Base-by-base conservation (phyloP, 495 filamentous ascomycete genomes). In the Endocarpon pusillum region DNA sequence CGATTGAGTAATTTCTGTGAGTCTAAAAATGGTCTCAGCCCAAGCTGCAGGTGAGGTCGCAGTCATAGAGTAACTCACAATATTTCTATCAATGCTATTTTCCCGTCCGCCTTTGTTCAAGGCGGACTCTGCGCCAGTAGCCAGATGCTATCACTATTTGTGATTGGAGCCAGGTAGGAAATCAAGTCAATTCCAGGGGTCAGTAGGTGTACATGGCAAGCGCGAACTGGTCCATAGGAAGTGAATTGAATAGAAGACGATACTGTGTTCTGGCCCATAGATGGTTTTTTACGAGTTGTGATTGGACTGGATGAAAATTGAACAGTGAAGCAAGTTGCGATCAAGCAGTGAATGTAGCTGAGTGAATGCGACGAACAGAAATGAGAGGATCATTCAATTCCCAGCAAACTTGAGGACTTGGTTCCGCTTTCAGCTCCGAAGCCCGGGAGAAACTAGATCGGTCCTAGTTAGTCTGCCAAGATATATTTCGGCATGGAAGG, bases 21-120 rank as follows among this genome's bases (percentile, higher is more conserved):
- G 12, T 25, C 23, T 8, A 25, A 25, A 25, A 25, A 8, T 25
- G 8, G 8, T 8, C 12, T 8, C 12, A 25, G 8, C 12, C 23
- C 8, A 25, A 25, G 23, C 23, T 8, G 23, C 12, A 25, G 8
- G 8, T 8, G 8, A 8, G 8, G 23, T 17, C 28, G 12, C 5
- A 31, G 12, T 15, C 5, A 4, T 6, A 31, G 28, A 31, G 12
- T 15, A 17, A 31, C 28, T 31, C 28, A 31, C 23, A 25, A 12
- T 12, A 32, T 7, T 10, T 22, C 33, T 20, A 25, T 44, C 29
- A 36, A 22, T 16, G 10, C 22, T 23, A 33, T 32, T 54, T 67
- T 68, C 67, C 58, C 64, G 65, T 68, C 65, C 65, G 64, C 58
- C 65, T 63, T 62, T 55, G 45, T 57, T 67, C 62, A 69, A 62